Evolutionary conservation across 2,329 filamentous ascomycete genomes (phyloP).

Genomic region (Exserohilum turcica): DNA sequence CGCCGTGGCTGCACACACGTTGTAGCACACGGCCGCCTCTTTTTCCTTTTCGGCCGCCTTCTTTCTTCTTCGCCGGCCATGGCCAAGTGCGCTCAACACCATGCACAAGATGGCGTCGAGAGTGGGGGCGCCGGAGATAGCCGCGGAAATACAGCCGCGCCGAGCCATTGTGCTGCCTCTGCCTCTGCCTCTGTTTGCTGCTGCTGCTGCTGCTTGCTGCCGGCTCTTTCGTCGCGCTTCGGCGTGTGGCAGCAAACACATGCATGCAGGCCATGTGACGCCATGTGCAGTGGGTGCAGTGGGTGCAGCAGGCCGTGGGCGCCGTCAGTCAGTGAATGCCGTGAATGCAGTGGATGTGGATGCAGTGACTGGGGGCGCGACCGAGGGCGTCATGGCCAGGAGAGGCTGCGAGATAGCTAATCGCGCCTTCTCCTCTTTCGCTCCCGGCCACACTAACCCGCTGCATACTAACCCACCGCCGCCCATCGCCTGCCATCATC

Average conservation of each 20-base stretch:
- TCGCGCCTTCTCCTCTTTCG: slow-evolving; percentile 12
- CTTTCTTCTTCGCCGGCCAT: too few relatives aligned
- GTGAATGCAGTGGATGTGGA: too few relatives aligned
- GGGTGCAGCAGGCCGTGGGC: background rate
- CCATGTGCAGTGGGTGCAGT: slow-evolving; percentile 7
- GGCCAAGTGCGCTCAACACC: background rate
- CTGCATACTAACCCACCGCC: slow-evolving; percentile 1
- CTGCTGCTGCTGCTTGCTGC: too few relatives aligned
- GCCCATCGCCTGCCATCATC: background rate
- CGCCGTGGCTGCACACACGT: too few relatives aligned
- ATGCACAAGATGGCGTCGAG: background rate
- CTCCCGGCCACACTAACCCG: slow-evolving; percentile 4
- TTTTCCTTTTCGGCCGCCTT: too few relatives aligned
- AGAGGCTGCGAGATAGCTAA: slow-evolving; percentile 12
- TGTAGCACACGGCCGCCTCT: too few relatives aligned
- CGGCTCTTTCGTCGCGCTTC: too few relatives aligned
- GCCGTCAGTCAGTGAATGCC: too few relatives aligned
- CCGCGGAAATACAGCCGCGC: slow-evolving; percentile 1
- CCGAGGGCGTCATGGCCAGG: too few relatives aligned
- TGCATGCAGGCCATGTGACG: slow-evolving; percentile 23
- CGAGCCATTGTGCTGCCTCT: background rate
- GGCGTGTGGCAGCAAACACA: too few relatives aligned
- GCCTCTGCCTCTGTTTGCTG: background rate
- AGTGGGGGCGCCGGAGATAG: slow-evolving; percentile 4
- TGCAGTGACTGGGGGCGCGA: too few relatives aligned